Conservation (phyloP, 2,329 filamentous ascomycete genomes). For the Fusarium sp. region DNA sequence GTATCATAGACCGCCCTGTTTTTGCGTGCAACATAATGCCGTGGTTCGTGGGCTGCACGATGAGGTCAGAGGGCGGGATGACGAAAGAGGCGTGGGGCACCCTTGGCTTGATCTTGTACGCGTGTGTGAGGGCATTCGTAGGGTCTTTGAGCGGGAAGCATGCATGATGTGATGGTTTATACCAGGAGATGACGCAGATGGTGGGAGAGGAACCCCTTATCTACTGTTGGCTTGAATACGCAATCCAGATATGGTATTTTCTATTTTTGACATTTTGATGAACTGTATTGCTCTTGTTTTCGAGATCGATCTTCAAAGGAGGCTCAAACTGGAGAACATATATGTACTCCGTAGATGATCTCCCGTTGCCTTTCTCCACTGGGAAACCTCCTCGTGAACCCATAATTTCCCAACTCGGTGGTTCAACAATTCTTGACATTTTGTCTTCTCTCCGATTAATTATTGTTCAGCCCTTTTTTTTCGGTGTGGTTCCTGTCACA, state of each 20-base stretch:
- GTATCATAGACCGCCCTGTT: constrained; percentile 37
- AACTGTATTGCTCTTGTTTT: not conserved
- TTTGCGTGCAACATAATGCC: constrained; percentile 13
- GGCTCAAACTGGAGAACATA: constrained; percentile 30
- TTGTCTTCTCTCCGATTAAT: not conserved
- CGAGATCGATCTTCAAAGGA: constrained; percentile 10
- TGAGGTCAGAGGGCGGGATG: constrained; percentile 50
- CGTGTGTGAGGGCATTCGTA: constrained; percentile 22
- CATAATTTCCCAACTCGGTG: constrained; percentile 11
- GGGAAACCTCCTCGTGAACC: constrained; percentile 14
- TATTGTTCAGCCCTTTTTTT: not conserved
- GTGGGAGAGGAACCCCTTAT: not conserved
- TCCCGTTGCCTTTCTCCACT: constrained; percentile 40
- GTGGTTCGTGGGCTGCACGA: constrained; percentile 40
- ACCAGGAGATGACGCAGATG: constrained; percentile 24
- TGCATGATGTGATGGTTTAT: constrained; percentile 11
- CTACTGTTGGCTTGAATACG: not conserved
- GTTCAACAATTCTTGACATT: not conserved
- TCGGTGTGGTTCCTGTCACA: constrained; percentile 28
- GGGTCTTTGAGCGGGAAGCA: constrained; percentile 25
- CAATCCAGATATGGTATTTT: not conserved
- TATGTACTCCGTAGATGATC: constrained; percentile 37
- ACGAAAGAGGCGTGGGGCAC: constrained; percentile 40
- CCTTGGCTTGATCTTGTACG: not conserved
- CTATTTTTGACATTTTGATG: constrained; percentile 5